Base-by-base conservation (phyloP, 768 basidiomycete genomes). In the Pleurotus djamor region DNA sequence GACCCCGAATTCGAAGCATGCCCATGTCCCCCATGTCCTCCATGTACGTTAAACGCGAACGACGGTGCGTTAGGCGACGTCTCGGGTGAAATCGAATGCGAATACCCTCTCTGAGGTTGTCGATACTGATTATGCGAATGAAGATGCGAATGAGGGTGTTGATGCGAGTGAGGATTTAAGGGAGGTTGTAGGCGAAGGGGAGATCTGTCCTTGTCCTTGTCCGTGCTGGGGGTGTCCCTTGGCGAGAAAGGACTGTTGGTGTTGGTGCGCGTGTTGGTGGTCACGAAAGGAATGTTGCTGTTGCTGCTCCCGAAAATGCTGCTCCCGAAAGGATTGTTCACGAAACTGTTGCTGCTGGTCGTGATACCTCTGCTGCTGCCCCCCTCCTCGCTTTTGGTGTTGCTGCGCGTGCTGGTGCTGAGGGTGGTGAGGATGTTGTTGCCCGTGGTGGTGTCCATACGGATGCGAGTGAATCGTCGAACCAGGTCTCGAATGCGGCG, bases 361-460 rank as follows among this genome's bases (percentile, higher is more conserved):
- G 21, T 28, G 21, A 3, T 28, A 28, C 21, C 21, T 28, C 21
- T 28, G 21, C 21, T 28, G 21, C 21, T 28, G 21, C 21, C 21
- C 21, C 21, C 21, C 21, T 3, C 21, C 21, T 28, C 21, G 59
- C 14, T 49, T 61, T 10, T 45, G 56, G 48, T 38, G 49, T 13
- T 16, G 58, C 35, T 48, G 58, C 33, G 62, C 38, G 61, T 59
- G 35, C 59, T 64, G 64, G 72, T 68, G 79, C 84, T 64, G 84
- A 75, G 77, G 87, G 85, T 64, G 87, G 88, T 60, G 86, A 78
- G 21, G n/a, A n/a, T n/a, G n/a, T n/a, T n/a, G n/a, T n/a, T n/a
- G n/a, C n/a, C n/a, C n/a, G n/a, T n/a, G n/a, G n/a, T n/a, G n/a
- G n/a, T 48, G 67, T 56, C 54, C 69, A 47, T 59, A 64, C 4